phyloP scores from a whole-genome alignment of 164 flowering plant genomes.

The Taxillus chinensis region DNA sequence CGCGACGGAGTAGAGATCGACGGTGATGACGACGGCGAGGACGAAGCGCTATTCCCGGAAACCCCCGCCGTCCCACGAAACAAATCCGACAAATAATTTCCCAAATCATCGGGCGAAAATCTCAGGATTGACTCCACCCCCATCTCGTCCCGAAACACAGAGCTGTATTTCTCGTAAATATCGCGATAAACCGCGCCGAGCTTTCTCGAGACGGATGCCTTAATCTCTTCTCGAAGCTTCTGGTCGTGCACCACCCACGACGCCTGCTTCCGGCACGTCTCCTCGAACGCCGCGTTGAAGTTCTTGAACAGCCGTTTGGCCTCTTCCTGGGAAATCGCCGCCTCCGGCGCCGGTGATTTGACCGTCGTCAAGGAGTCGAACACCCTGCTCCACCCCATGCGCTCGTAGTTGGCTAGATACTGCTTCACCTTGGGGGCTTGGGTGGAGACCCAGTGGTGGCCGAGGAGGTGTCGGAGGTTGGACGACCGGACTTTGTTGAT shows the following conservation, averaged over 20 bases:
- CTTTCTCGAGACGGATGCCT: conserved; percentile 25
- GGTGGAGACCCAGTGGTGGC: conserved; percentile 44
- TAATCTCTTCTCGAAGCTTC: conserved; percentile 42
- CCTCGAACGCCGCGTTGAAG: conserved; percentile 41
- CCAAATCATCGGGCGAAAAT: conserved; percentile 64
- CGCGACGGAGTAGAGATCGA: background rate
- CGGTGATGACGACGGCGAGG: conserved; percentile 11
- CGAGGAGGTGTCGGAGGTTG: conserved; percentile 30
- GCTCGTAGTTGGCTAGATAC: conserved; percentile 42
- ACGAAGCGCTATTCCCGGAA: conserved; percentile 16
- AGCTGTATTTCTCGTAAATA: conserved; percentile 29
- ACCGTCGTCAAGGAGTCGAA: conserved; percentile 31
- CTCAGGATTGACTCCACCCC: conserved; percentile 24
- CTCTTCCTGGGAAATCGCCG: conserved; percentile 12
- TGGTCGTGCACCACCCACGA: conserved; percentile 48
- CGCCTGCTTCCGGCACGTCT: conserved; percentile 31
- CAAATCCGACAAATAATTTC: conserved; percentile 59
- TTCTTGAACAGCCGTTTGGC: conserved; percentile 19
- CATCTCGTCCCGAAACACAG: conserved; percentile 5
- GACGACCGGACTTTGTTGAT: conserved; percentile 36
- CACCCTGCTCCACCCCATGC: conserved; percentile 49
- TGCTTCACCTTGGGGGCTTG: conserved; percentile 35
- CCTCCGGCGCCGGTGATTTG: conserved; percentile 10
- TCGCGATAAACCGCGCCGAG: conserved; percentile 32
- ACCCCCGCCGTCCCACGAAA: conserved; percentile 30